Percentiles rank a stretch among this genome's conserved stretches.
These are phyloP conservation scores for Trichoderma koningiopsis DNA, from an alignment of 2,329 filamentous ascomycete genomes.

Conservation along the genomic window DNA sequence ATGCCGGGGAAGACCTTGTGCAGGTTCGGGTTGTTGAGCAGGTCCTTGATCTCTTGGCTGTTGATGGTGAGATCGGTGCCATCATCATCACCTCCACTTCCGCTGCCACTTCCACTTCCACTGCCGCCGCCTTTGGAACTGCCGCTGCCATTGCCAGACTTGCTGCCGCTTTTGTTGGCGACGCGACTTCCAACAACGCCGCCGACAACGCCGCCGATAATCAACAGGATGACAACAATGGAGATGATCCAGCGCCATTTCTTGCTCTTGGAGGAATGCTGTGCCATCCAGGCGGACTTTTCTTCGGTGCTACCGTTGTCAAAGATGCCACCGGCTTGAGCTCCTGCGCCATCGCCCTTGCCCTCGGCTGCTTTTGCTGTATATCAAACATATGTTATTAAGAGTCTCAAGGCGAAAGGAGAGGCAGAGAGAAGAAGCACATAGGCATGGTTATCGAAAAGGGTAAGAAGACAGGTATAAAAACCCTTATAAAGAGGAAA, in stretches of 20 bases:
- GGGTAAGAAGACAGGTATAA: not conserved
- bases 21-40: slow-evolving; percentile 78
- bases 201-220: slow-evolving; percentile 71
- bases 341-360: not conserved
- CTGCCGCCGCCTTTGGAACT: slow-evolving; percentile 28
- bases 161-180: slow-evolving; percentile 48
- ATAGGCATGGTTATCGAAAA: not conserved
- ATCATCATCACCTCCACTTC: slow-evolving; percentile 60
- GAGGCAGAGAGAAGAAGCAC: not conserved
- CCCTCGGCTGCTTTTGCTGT: slow-evolving; percentile 6
- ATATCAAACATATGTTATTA: not conserved
- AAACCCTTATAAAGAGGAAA: not conserved
- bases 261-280: slow-evolving; percentile 58
- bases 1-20: slow-evolving; percentile 95
- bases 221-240: slow-evolving; percentile 61
- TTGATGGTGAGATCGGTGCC: slow-evolving; percentile 71
- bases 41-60: slow-evolving; percentile 75
- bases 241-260: slow-evolving; percentile 73
- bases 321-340: slow-evolving; percentile 29
- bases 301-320: slow-evolving; percentile 26
- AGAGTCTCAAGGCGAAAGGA: not conserved
- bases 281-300: slow-evolving; percentile 28
- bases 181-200: slow-evolving; percentile 75
- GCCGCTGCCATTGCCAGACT: slow-evolving; percentile 37
- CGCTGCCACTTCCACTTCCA: slow-evolving; percentile 35